Base-by-base conservation (phyloP, 2,329 filamentous ascomycete species). In the Lasiodiplodia theobromae region DNA sequence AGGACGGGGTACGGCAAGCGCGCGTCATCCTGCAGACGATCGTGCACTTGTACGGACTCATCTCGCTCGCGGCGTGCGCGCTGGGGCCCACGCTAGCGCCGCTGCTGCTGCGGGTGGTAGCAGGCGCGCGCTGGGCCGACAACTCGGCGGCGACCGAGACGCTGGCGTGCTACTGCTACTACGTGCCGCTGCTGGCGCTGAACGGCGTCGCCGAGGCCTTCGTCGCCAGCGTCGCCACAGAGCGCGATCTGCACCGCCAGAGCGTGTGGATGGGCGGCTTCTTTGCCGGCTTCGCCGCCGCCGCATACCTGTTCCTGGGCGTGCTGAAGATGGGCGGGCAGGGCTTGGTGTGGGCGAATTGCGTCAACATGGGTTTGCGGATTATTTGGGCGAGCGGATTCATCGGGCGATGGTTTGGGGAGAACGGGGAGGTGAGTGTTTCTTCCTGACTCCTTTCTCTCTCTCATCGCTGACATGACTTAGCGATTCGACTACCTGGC, bases 151-250 rank as follows among this genome's bases (percentile, higher is more conserved):
- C 94, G 0, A 90, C 90, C 6, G 79, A 86, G 10, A 90, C 96
- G 3, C 85, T 99, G 7, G 89, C 90, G 0, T 86, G 86, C 0
- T 99, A 97, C 80, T 94, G 93, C 82, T 94, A 93, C 79, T 98
- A 97, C 81, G 92, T 99, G 69, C 96, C 96, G 0, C 89, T 98
- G 31, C 86, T 98, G 4, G 96, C 95, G 3, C 82, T 97, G 74
- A 99, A 99, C 76, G 96, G 96, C 64, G 88, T 98, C 25, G 89
- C 91, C 1, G 96, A 99, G 81, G 93, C 94, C 0, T 98, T 99
- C 74, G 94, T 98, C 18, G 91, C 94, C 0, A 93, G 93, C 2
- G 92, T 96, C 0, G 94, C 95, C 0, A 90, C 87, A 0, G 87
- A 93, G 71, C 80, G 85, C 4, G 87, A 98, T 72, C 87, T 99